A percentile compares a stretch with the other conserved stretches of the same genome.
These are phyloP conservation scores for Botrytis porri DNA, from an alignment of 2,329 filamentous ascomycete genomes.

Conservation along the genomic window DNA sequence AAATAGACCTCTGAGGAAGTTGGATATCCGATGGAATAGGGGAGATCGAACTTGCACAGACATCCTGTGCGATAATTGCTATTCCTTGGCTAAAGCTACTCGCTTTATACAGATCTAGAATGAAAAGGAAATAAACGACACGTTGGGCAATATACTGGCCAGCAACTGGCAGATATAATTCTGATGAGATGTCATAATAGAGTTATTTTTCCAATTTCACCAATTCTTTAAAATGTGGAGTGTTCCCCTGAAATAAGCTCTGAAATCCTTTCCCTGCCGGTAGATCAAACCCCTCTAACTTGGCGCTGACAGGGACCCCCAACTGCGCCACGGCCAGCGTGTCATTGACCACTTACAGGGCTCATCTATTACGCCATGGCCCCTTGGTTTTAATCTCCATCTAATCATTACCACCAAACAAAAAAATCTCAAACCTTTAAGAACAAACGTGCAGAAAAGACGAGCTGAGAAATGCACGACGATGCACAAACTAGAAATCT, in stretches of 20 bases:
- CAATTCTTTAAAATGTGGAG: neutral
- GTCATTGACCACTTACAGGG: neutral
- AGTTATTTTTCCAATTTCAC: neutral
- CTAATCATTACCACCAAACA: neutral
- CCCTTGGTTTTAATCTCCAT: neutral
- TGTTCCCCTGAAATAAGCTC: neutral
- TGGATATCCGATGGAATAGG: neutral
- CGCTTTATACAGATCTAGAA: neutral
- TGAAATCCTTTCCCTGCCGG: neutral
- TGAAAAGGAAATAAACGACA: too few species aligned
- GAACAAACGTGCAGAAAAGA: slow-evolving; percentile 12
- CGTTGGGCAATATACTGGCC: accelerated
- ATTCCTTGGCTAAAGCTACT: neutral
- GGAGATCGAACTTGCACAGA: neutral
- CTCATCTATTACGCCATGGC: neutral
- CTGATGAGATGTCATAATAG: neutral
- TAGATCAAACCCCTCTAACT: neutral
- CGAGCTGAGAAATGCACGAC: neutral
- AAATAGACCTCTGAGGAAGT: neutral
- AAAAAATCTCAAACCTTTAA: neutral
- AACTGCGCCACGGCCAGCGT: neutral
- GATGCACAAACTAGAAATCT: neutral
- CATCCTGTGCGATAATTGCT: neutral
- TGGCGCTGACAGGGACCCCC: neutral
- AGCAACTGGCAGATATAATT: accelerated